Evolutionary conservation across 2,329 filamentous ascomycete species (phyloP), one percentile per base, ranked within the genome.

Genomic region (Pseudogymnoascus sp.): DNA sequence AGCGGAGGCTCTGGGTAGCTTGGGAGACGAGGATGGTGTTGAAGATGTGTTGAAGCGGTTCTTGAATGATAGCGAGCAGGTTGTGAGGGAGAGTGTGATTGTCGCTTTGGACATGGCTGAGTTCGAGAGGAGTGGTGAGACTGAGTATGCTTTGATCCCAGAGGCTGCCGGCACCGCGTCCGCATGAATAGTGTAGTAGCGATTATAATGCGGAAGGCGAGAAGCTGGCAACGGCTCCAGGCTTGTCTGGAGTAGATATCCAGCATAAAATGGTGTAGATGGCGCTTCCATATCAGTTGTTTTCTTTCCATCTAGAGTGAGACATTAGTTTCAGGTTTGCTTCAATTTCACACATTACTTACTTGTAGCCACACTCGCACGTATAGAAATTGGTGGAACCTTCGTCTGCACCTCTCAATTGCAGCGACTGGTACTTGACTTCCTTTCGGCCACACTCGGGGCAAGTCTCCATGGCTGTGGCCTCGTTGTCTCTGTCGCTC

Each of bases 61-160:
- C 77, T 77, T 97, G 67, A 79, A 96, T 66, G 95, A 99, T 74
- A 86, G 91, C 65, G 93, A 97, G 76, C 86, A 90, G 74, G 92
- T 99, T 5, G 94, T 99, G 43, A 85, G 92, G 64, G 94, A 99
- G 73, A 97, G 93, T 75, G 87, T 96, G 39, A 86, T 97, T 69
- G 94, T 99, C 62, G 94, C 94, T 49, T 81, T 99, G 68, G 94
- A 99, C 75, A 99, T 99, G 91, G 94, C 92, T 10, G 93, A 97
- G 72, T 97, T 91, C 72, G 94, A 99, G 80, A 91, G 90, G 79
- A 90, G 86, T 68, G 90, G 90, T 43, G 86, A 96, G 76, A 79
- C 86, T 33, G 92, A 99, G 74, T 99, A 99, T 79, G 94, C 94
- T 55, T 82, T 96, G 71, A 88, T 97, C 68, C 93, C 92, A 2